Percentiles rank a stretch among this genome's conserved stretches.
phyloP scores from a whole-genome alignment of 2,329 filamentous ascomycete species.

The Alternaria sp. region DNA sequence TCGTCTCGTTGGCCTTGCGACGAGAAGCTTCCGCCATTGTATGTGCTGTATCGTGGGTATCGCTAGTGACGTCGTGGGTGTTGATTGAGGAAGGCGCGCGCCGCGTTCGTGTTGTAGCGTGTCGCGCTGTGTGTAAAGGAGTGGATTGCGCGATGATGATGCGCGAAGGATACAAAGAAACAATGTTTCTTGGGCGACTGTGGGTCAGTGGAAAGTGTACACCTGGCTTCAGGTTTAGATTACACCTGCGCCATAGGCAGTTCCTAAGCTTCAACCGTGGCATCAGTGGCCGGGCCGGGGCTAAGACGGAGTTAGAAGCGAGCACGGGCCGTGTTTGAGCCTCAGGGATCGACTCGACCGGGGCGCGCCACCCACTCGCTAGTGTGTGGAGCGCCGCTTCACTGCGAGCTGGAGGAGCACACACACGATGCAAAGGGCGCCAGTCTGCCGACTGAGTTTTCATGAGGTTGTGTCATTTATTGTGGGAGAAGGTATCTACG shows the following conservation, averaged over 20 bases:
- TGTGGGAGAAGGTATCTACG: not conserved
- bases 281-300: constrained; percentile 33
- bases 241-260: constrained; percentile 3
- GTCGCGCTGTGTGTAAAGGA: not conserved
- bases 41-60: not conserved
- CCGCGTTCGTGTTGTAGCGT: not conserved
- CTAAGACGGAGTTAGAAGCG: constrained; percentile 36
- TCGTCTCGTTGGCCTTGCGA: constrained; percentile 34
- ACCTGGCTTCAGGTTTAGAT: constrained; percentile 5
- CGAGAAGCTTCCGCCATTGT: constrained; percentile 38
- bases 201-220: constrained; percentile 4
- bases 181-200: not conserved
- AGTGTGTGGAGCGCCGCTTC: constrained; percentile 1
- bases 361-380: constrained; percentile 9
- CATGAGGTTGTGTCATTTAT: not conserved
- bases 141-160: not conserved
- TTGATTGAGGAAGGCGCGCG: not conserved
- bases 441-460: not conserved
- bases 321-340: constrained; percentile 15
- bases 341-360: constrained; percentile 15
- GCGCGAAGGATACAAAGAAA: not conserved
- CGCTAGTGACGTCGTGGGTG: not conserved
- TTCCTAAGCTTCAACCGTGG: constrained; percentile 33
- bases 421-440: not conserved
- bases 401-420: not conserved